Evolutionary conservation across 2,329 filamentous ascomycete genomes (phyloP).

Genomic region (Atkinsonella hypoxylon): DNA sequence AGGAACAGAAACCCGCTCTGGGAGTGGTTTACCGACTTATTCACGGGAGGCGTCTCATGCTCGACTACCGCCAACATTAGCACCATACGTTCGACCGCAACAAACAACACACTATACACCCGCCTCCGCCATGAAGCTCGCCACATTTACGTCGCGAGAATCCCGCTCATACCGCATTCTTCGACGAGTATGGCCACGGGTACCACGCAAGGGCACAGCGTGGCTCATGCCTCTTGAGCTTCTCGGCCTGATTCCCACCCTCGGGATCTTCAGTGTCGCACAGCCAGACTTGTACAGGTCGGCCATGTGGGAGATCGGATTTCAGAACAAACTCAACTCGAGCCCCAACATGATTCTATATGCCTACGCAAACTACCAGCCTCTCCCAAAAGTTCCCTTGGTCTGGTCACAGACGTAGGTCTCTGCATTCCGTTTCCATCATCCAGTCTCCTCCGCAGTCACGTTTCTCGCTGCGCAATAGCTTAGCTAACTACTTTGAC

Average conservation of each 20-base stretch:
- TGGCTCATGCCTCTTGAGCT: constrained; percentile 57
- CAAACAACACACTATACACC: neutral
- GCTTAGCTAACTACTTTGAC: neutral
- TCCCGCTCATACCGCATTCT: constrained; percentile 38
- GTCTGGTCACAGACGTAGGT: constrained; percentile 65
- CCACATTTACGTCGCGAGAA: constrained; percentile 1
- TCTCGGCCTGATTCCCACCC: constrained; percentile 47
- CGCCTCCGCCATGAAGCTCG: constrained; percentile 1
- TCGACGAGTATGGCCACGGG: constrained; percentile 44
- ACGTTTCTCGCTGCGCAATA: neutral
- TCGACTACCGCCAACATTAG: neutral
- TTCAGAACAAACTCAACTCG: constrained; percentile 61
- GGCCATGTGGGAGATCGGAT: constrained; percentile 61
- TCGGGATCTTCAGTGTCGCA: constrained; percentile 62
- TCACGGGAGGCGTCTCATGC: neutral
- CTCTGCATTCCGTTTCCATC: neutral
- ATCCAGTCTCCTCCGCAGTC: neutral
- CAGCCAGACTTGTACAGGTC: constrained; percentile 63
- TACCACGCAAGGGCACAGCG: constrained; percentile 41
- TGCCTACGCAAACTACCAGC: constrained; percentile 58
- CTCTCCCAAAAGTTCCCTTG: constrained; percentile 49
- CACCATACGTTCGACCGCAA: neutral
- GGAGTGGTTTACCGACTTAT: neutral
- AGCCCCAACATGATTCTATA: constrained; percentile 58
- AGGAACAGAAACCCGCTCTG: neutral